Conservation (phyloP, 1,139 yeast species). For the Diutina rugosa region DNA sequence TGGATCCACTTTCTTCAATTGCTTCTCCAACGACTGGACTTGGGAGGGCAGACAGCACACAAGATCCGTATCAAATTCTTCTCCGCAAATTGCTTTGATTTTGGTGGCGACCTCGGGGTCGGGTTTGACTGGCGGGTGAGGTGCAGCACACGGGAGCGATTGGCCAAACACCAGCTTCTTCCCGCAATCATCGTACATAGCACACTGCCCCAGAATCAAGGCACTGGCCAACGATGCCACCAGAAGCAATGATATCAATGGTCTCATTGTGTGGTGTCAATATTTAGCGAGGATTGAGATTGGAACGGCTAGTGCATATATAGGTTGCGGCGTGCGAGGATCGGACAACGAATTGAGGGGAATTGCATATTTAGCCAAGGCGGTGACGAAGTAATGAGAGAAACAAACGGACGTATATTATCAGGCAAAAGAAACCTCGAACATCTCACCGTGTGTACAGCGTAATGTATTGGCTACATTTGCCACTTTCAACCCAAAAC, state of each 20-base stretch:
- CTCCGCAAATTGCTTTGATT: slow-evolving; percentile 60
- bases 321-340: not conserved
- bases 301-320: not conserved
- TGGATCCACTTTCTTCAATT: slow-evolving; percentile 63
- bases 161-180: slow-evolving; percentile 69
- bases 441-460: no score
- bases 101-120: slow-evolving; percentile 28
- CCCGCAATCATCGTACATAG: slow-evolving; percentile 62
- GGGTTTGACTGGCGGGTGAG: slow-evolving; percentile 33
- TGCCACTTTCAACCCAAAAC: not conserved
- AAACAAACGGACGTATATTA: no score
- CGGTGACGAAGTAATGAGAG: not conserved
- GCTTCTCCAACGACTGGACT: slow-evolving; percentile 22
- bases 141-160: slow-evolving; percentile 65
- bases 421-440: no score
- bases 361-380: not conserved
- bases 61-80: slow-evolving; percentile 30
- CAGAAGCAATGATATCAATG: not conserved
- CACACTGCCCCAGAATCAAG: slow-evolving; percentile 19
- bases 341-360: not conserved
- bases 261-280: not conserved
- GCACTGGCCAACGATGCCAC: not conserved
- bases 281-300: not conserved
- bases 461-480: not conserved
- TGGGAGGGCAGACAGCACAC: slow-evolving; percentile 33